Evolutionary conservation across 2,329 filamentous ascomycete genomes (phyloP), one percentile per base, ranked within the genome.

Genomic region (Coleophoma cylindrospora): DNA sequence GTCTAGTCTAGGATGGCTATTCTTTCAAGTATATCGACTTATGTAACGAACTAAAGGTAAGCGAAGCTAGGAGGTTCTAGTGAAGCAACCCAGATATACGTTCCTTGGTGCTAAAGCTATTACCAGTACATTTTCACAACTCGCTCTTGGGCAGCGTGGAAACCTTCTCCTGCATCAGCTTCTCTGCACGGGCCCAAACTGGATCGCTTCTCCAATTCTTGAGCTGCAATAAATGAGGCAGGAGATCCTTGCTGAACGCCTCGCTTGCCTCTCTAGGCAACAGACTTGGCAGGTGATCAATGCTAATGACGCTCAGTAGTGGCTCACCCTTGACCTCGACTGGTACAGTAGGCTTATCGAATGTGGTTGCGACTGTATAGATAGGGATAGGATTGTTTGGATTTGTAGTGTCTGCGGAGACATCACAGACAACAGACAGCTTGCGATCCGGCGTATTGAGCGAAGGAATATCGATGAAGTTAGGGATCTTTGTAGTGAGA

Each of bases 181-280:
- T 85, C 74, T 95, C 84, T 0, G 91, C 91, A 52, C 88, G 81
- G 48, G 80, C 76, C 91, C 91, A 96, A n/a, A 96, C 91, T 12
- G 79, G 77, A 22, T 84, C 77, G 17, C 77, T 86, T 52, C 78
- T 72, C 66, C 89, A 81, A 65, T 94, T 81, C 68, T 94, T 89
- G 54, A 96, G 77, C 53, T 84, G 77, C 53, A 94, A 69, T 58
- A 96, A 72, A 62, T 83, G 87, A 17, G 90, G 89, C 62, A 95
- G 74, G 57, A 96, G 74, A 44, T 87, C 86, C 47, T 79, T 74
- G 67, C 85, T 89, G 73, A 95, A 96, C 17, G 85, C 85, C 71
- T 96, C 91, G 40, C 84, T 90, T 22, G 90, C 85, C 72, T 96
- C 92, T 48, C 92, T 79, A 1, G 92, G 89, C 36, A 97, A 76